Evolutionary conservation across 495 filamentous ascomycete species (phyloP).

Genomic region (Aspergillus taichungensis): DNA sequence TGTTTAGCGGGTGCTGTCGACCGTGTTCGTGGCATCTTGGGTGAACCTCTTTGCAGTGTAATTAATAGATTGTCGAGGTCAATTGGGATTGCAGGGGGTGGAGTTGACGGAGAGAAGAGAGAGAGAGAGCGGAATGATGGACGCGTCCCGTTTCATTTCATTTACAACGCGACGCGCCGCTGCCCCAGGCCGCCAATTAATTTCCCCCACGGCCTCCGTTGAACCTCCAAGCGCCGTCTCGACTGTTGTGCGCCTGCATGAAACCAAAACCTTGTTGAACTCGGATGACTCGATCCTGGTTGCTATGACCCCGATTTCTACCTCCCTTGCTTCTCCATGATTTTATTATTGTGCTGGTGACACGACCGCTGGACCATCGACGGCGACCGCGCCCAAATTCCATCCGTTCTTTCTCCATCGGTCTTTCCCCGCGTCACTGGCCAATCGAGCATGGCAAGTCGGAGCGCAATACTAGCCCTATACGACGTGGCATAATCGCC

Average conservation of each 20-base stretch:
- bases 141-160: constrained; percentile 1
- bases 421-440: constrained; percentile 9
- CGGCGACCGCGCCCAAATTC: too few relatives aligned
- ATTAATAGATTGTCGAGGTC: not conserved
- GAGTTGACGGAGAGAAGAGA: too few relatives aligned
- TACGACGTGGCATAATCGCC: not conserved
- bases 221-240: not conserved
- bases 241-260: not conserved
- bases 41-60: not conserved
- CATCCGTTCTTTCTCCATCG: not conserved
- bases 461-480: not conserved
- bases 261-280: too few relatives aligned
- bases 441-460: constrained; percentile 9
- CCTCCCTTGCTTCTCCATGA: too few relatives aligned
- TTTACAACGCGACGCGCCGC: not conserved
- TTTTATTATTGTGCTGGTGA: too few relatives aligned
- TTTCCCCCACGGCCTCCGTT: too few relatives aligned
- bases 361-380: too few relatives aligned
- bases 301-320: too few relatives aligned
- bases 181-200: too few relatives aligned
- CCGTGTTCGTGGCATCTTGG: constrained; percentile 25
- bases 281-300: too few relatives aligned
- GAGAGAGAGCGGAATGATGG: too few relatives aligned
- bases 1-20: constrained; percentile 14
- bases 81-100: too few relatives aligned